Evolutionary conservation across 345 rosid genomes (phyloP).

Genomic region (Syzygium oleosum): DNA sequence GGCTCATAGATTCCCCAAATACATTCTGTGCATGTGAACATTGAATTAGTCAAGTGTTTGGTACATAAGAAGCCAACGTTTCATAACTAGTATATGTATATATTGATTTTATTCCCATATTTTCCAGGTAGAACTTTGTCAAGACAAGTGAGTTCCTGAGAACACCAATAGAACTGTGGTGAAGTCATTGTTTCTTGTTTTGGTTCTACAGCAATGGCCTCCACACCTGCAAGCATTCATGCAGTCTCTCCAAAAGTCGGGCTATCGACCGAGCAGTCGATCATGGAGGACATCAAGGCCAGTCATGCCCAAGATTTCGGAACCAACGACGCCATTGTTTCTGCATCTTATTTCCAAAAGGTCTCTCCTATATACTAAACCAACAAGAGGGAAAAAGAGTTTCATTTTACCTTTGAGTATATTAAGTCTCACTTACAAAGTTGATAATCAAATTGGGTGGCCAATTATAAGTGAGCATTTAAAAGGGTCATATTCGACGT

Average conservation of each 20-base stretch:
- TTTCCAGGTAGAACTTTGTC: neutral
- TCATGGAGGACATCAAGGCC: neutral
- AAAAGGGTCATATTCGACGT: neutral
- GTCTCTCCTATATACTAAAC: neutral
- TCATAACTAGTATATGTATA: neutral
- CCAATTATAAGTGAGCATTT: neutral
- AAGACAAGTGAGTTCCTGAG: neutral
- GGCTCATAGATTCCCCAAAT: neutral
- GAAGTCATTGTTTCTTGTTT: neutral
- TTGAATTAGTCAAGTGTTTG: neutral
- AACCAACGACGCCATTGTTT: neutral
- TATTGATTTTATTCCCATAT: neutral
- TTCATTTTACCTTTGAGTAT: neutral
- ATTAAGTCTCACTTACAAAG: neutral
- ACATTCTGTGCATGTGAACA: neutral
- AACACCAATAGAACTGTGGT: neutral
- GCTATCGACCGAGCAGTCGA: neutral
- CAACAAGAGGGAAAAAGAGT: neutral
- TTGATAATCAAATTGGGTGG: neutral
- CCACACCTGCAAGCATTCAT: slow-evolving; percentile 1
- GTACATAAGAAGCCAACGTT: neutral
- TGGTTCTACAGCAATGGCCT: slow-evolving; percentile 8
- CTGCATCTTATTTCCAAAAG: slow-evolving; percentile 22
- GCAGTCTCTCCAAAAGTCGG: slow-evolving; percentile 5
- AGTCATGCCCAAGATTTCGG: neutral